phyloP scores from a whole-genome alignment of 768 basidiomycete species.

The Kwoniella botswanensis region DNA sequence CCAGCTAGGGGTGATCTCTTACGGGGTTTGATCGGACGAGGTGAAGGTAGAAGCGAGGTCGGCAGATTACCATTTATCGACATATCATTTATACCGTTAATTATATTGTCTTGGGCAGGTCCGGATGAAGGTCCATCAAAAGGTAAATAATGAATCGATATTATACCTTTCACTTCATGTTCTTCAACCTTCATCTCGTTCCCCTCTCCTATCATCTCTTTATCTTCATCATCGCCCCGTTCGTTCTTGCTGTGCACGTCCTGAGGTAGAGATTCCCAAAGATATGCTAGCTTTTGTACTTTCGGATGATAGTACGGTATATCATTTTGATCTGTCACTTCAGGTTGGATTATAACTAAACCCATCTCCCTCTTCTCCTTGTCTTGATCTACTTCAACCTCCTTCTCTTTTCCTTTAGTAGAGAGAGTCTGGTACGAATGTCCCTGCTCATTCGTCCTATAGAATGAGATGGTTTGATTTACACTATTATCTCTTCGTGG shows the following conservation, averaged over 20 bases:
- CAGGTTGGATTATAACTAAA: slow-evolving; percentile 58
- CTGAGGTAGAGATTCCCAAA: slow-evolving; percentile 60
- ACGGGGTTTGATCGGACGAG: slow-evolving; percentile 17
- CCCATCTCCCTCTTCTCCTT: slow-evolving; percentile 46
- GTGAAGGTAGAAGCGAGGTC: neutral
- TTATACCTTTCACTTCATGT: slow-evolving; percentile 21
- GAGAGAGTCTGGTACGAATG: neutral
- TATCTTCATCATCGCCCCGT: neutral
- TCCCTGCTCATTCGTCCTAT: slow-evolving; percentile 54
- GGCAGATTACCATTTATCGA: too few species aligned
- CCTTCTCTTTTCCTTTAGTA: neutral
- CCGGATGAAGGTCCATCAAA: slow-evolving; percentile 3
- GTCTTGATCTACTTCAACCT: neutral
- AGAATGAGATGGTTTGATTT: slow-evolving; percentile 80
- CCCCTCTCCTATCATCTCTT: slow-evolving; percentile 3
- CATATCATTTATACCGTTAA: neutral
- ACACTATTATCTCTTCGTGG: slow-evolving; percentile 75
- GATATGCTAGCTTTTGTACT: slow-evolving; percentile 78
- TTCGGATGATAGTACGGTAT: slow-evolving; percentile 91
- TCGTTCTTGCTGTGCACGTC: neutral
- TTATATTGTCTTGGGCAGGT: neutral
- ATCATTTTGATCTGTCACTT: slow-evolving; percentile 58
- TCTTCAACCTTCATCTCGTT: neutral
- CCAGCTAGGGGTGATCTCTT: slow-evolving; percentile 33
- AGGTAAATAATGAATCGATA: slow-evolving; percentile 41